A percentile compares a stretch with the other conserved stretches of the same genome.
phyloP scores from a whole-genome alignment of 2,329 filamentous ascomycete genomes.

The Ilyonectria mors-panacis region DNA sequence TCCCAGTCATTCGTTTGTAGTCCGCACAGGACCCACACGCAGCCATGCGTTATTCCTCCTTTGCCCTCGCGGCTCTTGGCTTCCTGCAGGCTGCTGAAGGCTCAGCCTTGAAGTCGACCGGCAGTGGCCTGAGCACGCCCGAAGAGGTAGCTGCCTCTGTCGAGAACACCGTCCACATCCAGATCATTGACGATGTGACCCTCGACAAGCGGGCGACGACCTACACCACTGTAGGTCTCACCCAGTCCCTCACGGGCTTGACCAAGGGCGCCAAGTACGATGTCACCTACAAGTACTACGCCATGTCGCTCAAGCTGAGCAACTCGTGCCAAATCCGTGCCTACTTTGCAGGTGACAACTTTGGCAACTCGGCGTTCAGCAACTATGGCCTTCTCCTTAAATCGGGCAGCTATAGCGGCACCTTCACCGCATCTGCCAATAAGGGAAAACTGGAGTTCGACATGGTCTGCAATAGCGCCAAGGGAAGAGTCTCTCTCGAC shows the following conservation, averaged over 20 bases:
- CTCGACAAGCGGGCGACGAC: not conserved
- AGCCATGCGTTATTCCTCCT: conserved; percentile 19
- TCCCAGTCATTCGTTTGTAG: conserved; percentile 13
- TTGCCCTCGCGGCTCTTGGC: conserved; percentile 22
- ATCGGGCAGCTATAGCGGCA: not conserved
- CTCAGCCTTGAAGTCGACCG: not conserved
- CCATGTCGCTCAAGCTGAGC: conserved; percentile 7
- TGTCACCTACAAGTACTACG: conserved; percentile 5
- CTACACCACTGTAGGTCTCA: not conserved
- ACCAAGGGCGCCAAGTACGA: conserved; percentile 8
- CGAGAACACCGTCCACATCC: not conserved
- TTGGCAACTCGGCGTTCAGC: conserved; percentile 7
- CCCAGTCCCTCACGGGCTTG: not conserved
- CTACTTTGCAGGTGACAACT: conserved; percentile 10
- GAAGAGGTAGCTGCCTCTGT: not conserved
- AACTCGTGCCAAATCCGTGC: conserved; percentile 13
- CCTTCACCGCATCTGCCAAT: conserved; percentile 5
- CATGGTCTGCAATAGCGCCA: conserved; percentile 6
- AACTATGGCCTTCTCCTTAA: not conserved
- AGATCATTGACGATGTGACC: not conserved
- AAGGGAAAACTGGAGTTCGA: conserved; percentile 6
- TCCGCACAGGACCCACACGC: conserved; percentile 1
- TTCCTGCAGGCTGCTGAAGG: conserved; percentile 13
- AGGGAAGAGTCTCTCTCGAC: conserved; percentile 3
- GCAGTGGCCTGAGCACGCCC: not conserved